These are phyloP conservation scores for Sicyos edulis DNA, from an alignment of 306 rosid species.

Conservation along the genomic window DNA sequence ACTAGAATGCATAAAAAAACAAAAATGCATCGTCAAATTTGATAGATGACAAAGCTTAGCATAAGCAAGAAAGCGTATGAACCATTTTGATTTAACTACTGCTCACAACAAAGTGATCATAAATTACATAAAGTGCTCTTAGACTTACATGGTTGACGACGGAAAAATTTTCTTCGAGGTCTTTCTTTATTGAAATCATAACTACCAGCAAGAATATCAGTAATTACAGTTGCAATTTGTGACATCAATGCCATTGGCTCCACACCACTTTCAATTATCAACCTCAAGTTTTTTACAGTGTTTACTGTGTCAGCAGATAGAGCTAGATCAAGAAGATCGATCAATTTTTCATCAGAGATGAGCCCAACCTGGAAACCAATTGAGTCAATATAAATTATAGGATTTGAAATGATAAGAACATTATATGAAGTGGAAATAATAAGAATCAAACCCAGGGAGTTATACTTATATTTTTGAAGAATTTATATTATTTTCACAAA, in stretches of 20 bases:
- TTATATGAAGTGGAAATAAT: neutral
- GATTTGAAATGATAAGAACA: neutral
- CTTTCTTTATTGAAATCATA: slow-evolving; percentile 68
- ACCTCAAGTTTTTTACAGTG: slow-evolving; percentile 86
- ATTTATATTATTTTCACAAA: neutral
- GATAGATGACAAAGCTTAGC: neutral
- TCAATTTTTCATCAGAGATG: slow-evolving; percentile 90
- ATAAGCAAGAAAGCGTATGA: neutral
- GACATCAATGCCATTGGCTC: slow-evolving; percentile 95
- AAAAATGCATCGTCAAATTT: neutral
- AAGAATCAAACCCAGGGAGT: neutral
- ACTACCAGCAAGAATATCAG: slow-evolving; percentile 94
- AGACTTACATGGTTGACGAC: slow-evolving; percentile 74
- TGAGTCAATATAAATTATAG: neutral
- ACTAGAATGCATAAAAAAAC: slow-evolving; percentile 33
- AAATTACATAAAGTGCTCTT: slow-evolving; percentile 10
- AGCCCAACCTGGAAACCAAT: slow-evolving; percentile 77
- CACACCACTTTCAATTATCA: slow-evolving; percentile 92
- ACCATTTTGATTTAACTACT: neutral
- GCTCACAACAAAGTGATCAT: neutral
- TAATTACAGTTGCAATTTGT: slow-evolving; percentile 92
- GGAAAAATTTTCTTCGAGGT: slow-evolving; percentile 80
- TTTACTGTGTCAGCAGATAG: slow-evolving; percentile 93
- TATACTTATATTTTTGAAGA: neutral
- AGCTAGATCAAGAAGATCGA: slow-evolving; percentile 98